These are phyloP conservation scores for Cnidoscolus chayamansa DNA, from an alignment of 441 rosid species.

Conservation along the genomic window DNA sequence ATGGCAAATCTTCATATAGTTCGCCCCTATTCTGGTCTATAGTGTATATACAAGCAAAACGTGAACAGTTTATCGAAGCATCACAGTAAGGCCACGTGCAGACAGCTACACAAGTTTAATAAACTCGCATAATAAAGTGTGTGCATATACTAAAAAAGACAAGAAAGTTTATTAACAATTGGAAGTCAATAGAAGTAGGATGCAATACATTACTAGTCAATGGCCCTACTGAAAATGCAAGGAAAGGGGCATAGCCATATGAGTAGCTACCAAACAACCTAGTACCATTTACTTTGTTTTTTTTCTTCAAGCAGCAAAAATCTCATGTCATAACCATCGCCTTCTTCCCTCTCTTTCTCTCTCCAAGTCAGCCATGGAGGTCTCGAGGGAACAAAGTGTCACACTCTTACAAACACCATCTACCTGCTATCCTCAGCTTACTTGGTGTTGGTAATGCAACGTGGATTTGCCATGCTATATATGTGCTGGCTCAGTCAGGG, in stretches of 20 bases:
- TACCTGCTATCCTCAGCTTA: slow-evolving; percentile 85
- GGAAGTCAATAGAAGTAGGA: no score
- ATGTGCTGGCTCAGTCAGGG: slow-evolving; percentile 69
- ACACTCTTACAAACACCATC: slow-evolving; percentile 49
- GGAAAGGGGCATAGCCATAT: no score
- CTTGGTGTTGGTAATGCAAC: slow-evolving; percentile 80
- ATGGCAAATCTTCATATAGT: not conserved
- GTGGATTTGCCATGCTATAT: slow-evolving; percentile 78
- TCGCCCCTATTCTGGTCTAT: not conserved
- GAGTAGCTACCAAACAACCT: no score
- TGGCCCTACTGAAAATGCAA: no score
- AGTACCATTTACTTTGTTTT: not conserved
- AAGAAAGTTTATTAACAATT: no score
- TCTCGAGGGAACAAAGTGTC: slow-evolving; percentile 59
- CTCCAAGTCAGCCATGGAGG: slow-evolving; percentile 31
- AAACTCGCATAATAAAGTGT: no score
- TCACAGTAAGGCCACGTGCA: not conserved
- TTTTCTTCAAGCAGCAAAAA: not conserved
- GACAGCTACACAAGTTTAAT: not conserved
- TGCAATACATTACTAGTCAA: no score
- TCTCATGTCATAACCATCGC: not conserved
- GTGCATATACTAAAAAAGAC: no score
- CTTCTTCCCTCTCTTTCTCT: slow-evolving; percentile 1
- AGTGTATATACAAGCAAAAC: not conserved
- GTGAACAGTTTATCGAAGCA: not conserved